phyloP scores from a whole-genome alignment of 2,329 filamentous ascomycete species.

The Stachybotrys chartarum region DNA sequence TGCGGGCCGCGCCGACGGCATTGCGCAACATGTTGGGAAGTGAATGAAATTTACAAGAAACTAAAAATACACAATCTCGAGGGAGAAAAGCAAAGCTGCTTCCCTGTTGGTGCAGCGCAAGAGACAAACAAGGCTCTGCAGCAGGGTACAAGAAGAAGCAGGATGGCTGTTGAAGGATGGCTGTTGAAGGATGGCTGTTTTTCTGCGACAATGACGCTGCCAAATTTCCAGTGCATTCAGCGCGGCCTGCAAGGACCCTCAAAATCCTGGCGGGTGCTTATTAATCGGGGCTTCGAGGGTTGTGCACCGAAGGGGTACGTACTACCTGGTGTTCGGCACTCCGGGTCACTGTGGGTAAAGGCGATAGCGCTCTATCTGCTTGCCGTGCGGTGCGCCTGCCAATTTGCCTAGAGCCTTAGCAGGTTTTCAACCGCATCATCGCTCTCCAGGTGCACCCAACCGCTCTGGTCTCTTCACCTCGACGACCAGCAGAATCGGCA shows the following conservation, averaged over 20 bases:
- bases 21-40: constrained; percentile 41
- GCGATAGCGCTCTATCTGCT: not conserved
- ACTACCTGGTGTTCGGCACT: not conserved
- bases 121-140: not conserved
- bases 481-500: not conserved
- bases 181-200: not conserved
- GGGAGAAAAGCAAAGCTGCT: no score
- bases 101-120: not conserved
- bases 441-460: not conserved
- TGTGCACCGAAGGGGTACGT: not conserved
- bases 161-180: not conserved
- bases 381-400: not conserved
- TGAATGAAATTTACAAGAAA: not conserved
- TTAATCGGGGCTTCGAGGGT: not conserved
- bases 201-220: not conserved
- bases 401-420: not conserved
- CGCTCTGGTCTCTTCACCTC: not conserved
- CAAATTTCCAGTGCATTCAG: not conserved
- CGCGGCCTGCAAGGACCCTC: not conserved
- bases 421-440: not conserved
- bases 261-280: not conserved
- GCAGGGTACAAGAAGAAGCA: not conserved
- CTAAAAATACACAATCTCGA: constrained; percentile 3
- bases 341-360: not conserved
- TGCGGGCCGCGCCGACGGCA: constrained; percentile 43